A percentile compares a stretch with the other conserved stretches of the same genome.
phyloP scores from a whole-genome alignment of 2,329 filamentous ascomycete genomes.

The Amauroascus verrucosus region DNA sequence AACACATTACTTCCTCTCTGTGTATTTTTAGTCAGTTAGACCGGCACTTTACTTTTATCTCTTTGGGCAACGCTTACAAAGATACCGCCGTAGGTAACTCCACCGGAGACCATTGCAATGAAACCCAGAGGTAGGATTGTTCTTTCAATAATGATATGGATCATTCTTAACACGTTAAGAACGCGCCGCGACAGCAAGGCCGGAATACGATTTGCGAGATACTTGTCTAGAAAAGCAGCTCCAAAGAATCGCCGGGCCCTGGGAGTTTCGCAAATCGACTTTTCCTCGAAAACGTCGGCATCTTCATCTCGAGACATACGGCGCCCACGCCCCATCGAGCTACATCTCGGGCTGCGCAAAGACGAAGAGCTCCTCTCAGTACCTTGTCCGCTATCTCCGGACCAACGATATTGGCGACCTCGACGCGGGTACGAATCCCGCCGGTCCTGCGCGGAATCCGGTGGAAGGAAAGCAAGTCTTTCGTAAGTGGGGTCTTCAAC shows the following conservation, averaged over 20 bases:
- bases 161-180: constrained; percentile 48
- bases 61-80: constrained; percentile 53
- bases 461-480: constrained; percentile 51
- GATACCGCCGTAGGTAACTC: constrained; percentile 68
- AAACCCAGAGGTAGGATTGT: constrained; percentile 70
- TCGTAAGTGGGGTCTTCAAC: constrained; percentile 34
- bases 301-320: constrained; percentile 31
- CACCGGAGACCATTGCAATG: constrained; percentile 58
- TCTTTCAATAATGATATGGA: constrained; percentile 63
- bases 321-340: constrained; percentile 48
- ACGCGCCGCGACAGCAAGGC: constrained; percentile 47
- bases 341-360: constrained; percentile 50
- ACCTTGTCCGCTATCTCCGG: constrained; percentile 63
- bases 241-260: constrained; percentile 35
- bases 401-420: constrained; percentile 45
- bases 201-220: constrained; percentile 46
- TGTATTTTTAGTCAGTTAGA: constrained; percentile 4
- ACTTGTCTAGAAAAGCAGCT: constrained; percentile 39
- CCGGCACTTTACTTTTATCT: constrained; percentile 6
- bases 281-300: constrained; percentile 43
- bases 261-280: constrained; percentile 34
- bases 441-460: constrained; percentile 45
- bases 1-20: constrained; percentile 62
- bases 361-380: constrained; percentile 61
- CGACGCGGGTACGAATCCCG: constrained; percentile 31